These are phyloP conservation scores for Adenanthera pavonina DNA, from an alignment of 306 rosid species.

Conservation along the genomic window DNA sequence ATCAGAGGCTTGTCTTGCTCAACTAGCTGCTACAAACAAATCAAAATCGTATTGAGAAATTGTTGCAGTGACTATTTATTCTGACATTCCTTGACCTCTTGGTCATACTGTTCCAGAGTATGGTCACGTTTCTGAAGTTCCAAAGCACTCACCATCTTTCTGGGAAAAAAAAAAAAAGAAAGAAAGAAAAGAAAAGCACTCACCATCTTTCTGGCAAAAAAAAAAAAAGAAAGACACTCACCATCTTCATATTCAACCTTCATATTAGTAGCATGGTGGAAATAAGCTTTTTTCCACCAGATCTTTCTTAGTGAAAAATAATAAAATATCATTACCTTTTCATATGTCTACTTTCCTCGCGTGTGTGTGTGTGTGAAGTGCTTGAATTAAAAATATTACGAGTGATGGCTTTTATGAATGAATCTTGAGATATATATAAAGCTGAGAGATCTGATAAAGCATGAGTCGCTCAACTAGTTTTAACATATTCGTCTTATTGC, in stretches of 20 bases:
- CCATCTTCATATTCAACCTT: background rate
- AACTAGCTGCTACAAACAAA: constrained; percentile 18
- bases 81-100: constrained; percentile 12
- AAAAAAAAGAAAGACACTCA: too few relatives aligned
- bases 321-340: constrained; percentile 16
- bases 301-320: background rate
- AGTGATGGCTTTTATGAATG: constrained; percentile 23
- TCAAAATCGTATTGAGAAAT: background rate
- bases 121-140: background rate
- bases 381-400: constrained; percentile 10
- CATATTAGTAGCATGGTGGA: background rate
- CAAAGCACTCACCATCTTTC: too few relatives aligned
- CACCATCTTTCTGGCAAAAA: too few relatives aligned
- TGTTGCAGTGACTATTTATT: background rate
- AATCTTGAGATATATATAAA: constrained; percentile 20
- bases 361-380: background rate
- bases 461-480: background rate
- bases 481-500: constrained; percentile 12
- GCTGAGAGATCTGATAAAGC: background rate
- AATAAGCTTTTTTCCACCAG: background rate
- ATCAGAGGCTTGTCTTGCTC: constrained; percentile 21
- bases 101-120: background rate
- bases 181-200: too few relatives aligned
- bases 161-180: too few relatives aligned
- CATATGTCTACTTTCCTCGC: background rate